A percentile compares a stretch with the other conserved stretches of the same genome.
phyloP scores from a whole-genome alignment of 2,329 filamentous ascomycete species.

The Aureobasidium sp. region DNA sequence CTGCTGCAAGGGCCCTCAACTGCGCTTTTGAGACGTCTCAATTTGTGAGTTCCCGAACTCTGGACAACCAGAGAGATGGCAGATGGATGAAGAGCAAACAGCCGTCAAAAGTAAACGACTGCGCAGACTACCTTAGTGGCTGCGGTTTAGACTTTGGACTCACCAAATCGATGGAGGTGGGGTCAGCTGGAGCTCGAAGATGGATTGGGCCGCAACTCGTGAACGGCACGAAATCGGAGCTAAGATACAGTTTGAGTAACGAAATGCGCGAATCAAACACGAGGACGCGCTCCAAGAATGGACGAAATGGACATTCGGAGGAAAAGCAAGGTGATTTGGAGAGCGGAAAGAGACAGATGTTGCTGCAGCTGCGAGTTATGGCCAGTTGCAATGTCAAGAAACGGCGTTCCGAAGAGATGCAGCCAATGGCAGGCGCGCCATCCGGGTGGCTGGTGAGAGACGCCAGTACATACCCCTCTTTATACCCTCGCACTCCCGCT shows the following conservation, averaged over 20 bases:
- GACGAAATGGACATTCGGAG: background rate
- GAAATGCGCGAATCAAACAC: constrained; percentile 10
- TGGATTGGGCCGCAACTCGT: background rate
- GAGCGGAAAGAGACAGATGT: background rate
- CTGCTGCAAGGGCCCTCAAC: constrained; percentile 10
- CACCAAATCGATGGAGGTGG: background rate
- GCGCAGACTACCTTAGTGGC: background rate
- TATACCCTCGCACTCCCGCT: constrained; percentile 7
- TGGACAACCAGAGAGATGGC: background rate
- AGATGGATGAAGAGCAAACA: background rate
- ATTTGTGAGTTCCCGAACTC: background rate
- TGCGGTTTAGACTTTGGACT: background rate
- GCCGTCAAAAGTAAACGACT: background rate
- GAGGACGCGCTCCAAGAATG: background rate
- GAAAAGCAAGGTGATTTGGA: constrained; percentile 6
- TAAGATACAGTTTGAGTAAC: constrained; percentile 4
- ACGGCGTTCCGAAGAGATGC: background rate
- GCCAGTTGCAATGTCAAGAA: background rate
- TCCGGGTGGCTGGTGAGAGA: background rate
- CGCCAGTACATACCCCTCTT: constrained; percentile 6
- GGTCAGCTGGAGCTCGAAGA: background rate
- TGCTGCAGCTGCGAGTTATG: background rate
- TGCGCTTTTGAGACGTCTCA: background rate
- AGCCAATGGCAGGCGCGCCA: background rate
- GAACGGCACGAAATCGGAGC: background rate